Conservation (phyloP, 805 yeast species). For the Martiniozyma abietophila region DNA sequence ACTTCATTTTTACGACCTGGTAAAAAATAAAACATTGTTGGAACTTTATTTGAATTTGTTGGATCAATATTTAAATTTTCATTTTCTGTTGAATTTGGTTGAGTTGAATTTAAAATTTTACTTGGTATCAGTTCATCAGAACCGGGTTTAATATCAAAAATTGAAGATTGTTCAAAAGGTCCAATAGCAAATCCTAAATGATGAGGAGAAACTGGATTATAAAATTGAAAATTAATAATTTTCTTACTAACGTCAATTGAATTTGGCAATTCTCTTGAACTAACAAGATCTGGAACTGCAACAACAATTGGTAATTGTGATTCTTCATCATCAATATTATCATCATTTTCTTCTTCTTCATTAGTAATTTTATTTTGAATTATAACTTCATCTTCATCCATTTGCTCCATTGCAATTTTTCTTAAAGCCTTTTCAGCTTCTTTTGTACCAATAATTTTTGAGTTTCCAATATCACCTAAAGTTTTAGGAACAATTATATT, state of each 20-base stretch:
- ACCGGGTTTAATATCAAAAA: conserved; percentile 35
- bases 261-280: conserved; percentile 64
- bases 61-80: conserved; percentile 10
- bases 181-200: conserved; percentile 95
- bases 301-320: conserved; percentile 44
- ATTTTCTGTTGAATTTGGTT: conserved; percentile 21
- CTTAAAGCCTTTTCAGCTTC: conserved; percentile 25
- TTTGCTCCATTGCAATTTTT: conserved; percentile 20
- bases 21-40: conserved; percentile 53
- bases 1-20: conserved; percentile 51
- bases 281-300: conserved; percentile 61
- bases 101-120: conserved; percentile 9
- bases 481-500: conserved; percentile 81
- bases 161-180: conserved; percentile 58
- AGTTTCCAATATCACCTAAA: conserved; percentile 55
- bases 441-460: conserved; percentile 33
- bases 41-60: conserved; percentile 30
- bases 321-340: conserved; percentile 37
- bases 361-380: conserved; percentile 21
- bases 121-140: conserved; percentile 18
- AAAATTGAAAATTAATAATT: conserved; percentile 64
- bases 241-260: conserved; percentile 68
- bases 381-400: conserved; percentile 29
- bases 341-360: conserved; percentile 24
- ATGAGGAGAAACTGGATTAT: conserved; percentile 85